Percentiles rank a stretch among this genome's conserved stretches.
Conservation (phyloP, 495 filamentous ascomycete species). For the Penicillium nucicola region DNA sequence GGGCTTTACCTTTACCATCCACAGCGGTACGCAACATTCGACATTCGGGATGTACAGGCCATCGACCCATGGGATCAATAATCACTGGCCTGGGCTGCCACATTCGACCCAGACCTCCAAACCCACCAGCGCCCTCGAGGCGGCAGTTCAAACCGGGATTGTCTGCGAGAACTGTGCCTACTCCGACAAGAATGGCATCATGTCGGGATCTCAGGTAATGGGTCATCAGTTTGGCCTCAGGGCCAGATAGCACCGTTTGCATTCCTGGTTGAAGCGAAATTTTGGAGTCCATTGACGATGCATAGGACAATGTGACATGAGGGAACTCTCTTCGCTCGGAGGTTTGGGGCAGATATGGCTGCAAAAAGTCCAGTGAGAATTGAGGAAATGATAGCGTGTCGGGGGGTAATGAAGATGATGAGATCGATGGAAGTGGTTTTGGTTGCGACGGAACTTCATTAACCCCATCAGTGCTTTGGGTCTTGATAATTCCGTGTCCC, state of each 20-base stretch:
- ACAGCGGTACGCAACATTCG: conserved; percentile 63
- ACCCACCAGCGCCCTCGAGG: conserved; percentile 54
- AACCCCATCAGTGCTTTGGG: conserved; percentile 14
- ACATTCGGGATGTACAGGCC: conserved; percentile 56
- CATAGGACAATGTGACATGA: conserved; percentile 78
- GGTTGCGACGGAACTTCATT: conserved; percentile 10
- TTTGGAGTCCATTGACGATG: conserved; percentile 80
- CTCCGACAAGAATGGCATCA: conserved; percentile 80
- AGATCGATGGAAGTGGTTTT: conserved; percentile 9
- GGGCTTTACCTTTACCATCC: conserved; percentile 65
- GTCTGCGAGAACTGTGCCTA: conserved; percentile 78
- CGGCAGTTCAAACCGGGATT: conserved; percentile 82
- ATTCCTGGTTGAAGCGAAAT: conserved; percentile 71
- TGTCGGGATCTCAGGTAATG: conserved; percentile 82
- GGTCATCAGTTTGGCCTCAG: conserved; percentile 82
- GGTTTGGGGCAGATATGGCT: conserved; percentile 44
- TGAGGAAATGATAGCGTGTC: conserved; percentile 46
- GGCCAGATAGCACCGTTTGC: conserved; percentile 76
- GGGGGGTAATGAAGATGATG: conserved; percentile 32
- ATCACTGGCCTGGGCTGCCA: conserved; percentile 76
- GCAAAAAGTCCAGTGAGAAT: conserved; percentile 43
- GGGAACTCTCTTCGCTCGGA: conserved; percentile 33
- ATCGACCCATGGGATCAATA: conserved; percentile 69
- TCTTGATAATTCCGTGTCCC: conserved; percentile 47
- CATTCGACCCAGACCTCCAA: conserved; percentile 49